These are phyloP conservation scores for Trichosporon asahii DNA, from an alignment of 1,284 basidiomycete genomes.

Conservation along the genomic window DNA sequence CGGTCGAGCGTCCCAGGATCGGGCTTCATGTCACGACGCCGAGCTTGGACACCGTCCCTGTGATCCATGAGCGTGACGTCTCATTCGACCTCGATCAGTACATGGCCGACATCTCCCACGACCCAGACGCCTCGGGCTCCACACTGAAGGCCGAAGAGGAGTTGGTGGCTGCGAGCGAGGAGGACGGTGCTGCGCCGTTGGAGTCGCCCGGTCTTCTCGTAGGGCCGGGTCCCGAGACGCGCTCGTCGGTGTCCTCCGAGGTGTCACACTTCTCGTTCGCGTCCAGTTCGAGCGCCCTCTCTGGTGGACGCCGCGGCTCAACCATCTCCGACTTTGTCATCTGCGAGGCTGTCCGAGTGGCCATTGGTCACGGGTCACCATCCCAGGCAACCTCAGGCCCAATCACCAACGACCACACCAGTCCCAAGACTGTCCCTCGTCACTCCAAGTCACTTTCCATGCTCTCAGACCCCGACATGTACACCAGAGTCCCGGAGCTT, in stretches of 20 bases:
- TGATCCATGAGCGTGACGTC: conserved; percentile 23
- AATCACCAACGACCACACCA: neutral
- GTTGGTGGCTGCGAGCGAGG: neutral
- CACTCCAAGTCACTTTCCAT: conserved; percentile 17
- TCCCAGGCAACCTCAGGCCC: neutral
- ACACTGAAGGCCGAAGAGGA: neutral
- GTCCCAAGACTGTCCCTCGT: neutral
- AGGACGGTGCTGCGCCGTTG: neutral
- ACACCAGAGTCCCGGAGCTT: neutral
- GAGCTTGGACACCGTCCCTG: neutral
- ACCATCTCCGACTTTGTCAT: conserved; percentile 27
- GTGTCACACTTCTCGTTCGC: neutral
- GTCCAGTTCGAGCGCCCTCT: neutral
- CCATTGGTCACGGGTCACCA: neutral
- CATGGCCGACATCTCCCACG: conserved; percentile 27
- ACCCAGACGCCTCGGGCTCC: neutral
- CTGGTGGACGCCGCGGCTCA: conserved; percentile 13
- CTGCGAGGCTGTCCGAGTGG: conserved; percentile 8
- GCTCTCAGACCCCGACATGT: conserved; percentile 10
- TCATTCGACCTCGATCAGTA: conserved; percentile 44
- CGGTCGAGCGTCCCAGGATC: neutral
- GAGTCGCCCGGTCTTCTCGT: neutral
- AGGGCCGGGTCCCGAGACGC: neutral
- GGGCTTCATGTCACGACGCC: neutral
- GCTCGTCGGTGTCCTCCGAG: neutral